Conservation (phyloP, 1,284 basidiomycete species). For the Phenoliferia sp. region DNA sequence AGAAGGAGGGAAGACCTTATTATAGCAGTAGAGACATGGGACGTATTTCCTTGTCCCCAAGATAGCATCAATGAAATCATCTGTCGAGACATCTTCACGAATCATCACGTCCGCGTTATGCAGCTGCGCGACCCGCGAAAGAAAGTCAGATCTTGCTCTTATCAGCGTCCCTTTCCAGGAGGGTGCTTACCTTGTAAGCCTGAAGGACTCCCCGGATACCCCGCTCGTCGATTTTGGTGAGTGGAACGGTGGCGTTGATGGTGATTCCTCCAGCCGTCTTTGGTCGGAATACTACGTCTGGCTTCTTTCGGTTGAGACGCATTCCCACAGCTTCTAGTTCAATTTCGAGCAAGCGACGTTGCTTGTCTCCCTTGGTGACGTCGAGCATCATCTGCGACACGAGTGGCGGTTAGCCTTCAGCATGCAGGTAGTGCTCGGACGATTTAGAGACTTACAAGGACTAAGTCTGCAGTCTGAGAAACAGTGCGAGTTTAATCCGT, state of each 20-base stretch:
- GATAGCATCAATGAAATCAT: slow-evolving; percentile 95
- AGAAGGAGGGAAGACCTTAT: slow-evolving; percentile 57
- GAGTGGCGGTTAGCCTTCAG: not conserved
- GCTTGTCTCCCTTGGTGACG: slow-evolving; percentile 92
- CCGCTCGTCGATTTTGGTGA: slow-evolving; percentile 90
- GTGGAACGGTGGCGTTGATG: slow-evolving; percentile 58
- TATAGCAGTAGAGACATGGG: slow-evolving; percentile 50
- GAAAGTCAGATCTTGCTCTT: too few relatives aligned
- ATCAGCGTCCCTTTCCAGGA: not conserved
- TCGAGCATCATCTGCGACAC: slow-evolving; percentile 70
- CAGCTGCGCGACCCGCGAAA: slow-evolving; percentile 47
- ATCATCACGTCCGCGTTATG: slow-evolving; percentile 98
- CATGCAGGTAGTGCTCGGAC: not conserved
- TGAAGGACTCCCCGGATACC: slow-evolving; percentile 60
- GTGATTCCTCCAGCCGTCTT: slow-evolving; percentile 33
- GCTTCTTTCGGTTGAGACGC: slow-evolving; percentile 79
- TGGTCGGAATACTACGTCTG: slow-evolving; percentile 57
- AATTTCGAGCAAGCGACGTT: slow-evolving; percentile 77
- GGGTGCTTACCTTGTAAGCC: slow-evolving; percentile 22
- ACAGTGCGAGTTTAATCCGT: too few relatives aligned
- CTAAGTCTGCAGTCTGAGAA: slow-evolving; percentile 85
- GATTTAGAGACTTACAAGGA: slow-evolving; percentile 43
- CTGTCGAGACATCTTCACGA: slow-evolving; percentile 85
- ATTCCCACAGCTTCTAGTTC: slow-evolving; percentile 97
- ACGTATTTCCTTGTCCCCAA: slow-evolving; percentile 90